Evolutionary conservation across 768 basidiomycete species (phyloP), one percentile per base, ranked within the genome.

Genomic region (Lyophyllum decastes): DNA sequence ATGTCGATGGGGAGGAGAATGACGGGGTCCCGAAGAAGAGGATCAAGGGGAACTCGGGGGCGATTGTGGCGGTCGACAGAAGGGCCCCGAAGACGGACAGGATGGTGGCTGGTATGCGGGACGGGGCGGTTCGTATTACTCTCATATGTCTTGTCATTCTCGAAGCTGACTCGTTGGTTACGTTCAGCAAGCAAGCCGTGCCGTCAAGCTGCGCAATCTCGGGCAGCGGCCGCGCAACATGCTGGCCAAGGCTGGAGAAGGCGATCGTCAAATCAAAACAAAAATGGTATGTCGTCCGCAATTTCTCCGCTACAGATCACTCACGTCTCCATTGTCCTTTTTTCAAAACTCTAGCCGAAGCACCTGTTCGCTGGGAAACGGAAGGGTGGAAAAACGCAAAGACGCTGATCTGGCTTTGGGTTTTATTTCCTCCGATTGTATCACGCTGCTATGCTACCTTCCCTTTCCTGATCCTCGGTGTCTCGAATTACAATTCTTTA

Each of bases 221-320:
- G 89, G 88, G 6, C 94, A 96, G 71, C 82, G 96, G 63, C 83
- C 83, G 53, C 89, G 94, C 58, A 96, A 96, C 71, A 85, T 86
- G 80, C 81, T 87, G 44, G 96, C 94, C 24, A 93, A 89, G 70
- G 95, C 95, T 38, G 92, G 92, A 57, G 96, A 99, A 81, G 80
- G 84, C 57, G 94, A 95, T 76, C 86, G 92, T 62, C 82, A 82
- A 11, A 94, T 94, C 75, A 82, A 77, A 68, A 81, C 80, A 61
- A 93, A 93, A 82, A 93, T 90, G 91, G 92, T 92, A 51, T 12
- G 81, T 76, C 24, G 35, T 60, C 35, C 34, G 45, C 60, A 19
- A 22, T 55, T 53, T 57, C 16, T 33, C 9, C 45, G 51, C 59
- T 17, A 34, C 57, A 21, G 58, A 47, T 58, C 14, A 41, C 47